Evolutionary conservation across 2,329 filamentous ascomycete species (phyloP), one percentile per base, ranked within the genome.

Genomic region (Aspergillus brasiliensis): DNA sequence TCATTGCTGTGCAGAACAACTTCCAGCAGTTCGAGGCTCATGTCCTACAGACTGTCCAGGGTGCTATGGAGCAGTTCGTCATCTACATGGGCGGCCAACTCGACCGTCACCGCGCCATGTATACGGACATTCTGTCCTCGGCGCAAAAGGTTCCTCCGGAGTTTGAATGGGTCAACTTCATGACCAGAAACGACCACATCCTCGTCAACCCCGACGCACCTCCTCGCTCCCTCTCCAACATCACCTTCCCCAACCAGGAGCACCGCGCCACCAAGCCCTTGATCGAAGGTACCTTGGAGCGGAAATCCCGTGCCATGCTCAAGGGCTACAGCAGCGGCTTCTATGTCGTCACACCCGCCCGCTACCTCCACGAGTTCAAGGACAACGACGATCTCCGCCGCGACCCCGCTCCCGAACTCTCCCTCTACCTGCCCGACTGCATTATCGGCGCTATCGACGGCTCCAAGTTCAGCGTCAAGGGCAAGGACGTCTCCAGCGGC

Each of bases 311-410:
- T 68, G 90, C 96, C 76, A 88, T 96, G 78, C 86, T 85, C 69
- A 84, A 89, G 78, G 89, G 90, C 60, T 95, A 91, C 77, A 88
- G 87, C 64, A 86, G 90, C 0, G 87, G 86, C 58, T 97, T 96
- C 82, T 99, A 97, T 73, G 94, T 95, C 58, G 87, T 98, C 51
- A 96, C 92, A 0, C 90, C 92, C 0, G 86, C 91, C 59, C 92
- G 91, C 71, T 99, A 89, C 79, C 80, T 99, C 60, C 95, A 99
- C 80, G 93, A 97, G 77, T 99, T 96, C 83, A 96, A 96, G 79
- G 92, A 96, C 71, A 90, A 91, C 73, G 94, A 98, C 71, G 84
- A 88, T 69, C 83, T 86, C 71, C 80, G 79, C 59, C 82, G 69
- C 46, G 76, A 79, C n/a, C 77, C 78, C 6, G 83, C 85, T 58